Evolutionary conservation across 139 green algal species (phyloP).

Genomic region (Tetraselmis chui): DNA sequence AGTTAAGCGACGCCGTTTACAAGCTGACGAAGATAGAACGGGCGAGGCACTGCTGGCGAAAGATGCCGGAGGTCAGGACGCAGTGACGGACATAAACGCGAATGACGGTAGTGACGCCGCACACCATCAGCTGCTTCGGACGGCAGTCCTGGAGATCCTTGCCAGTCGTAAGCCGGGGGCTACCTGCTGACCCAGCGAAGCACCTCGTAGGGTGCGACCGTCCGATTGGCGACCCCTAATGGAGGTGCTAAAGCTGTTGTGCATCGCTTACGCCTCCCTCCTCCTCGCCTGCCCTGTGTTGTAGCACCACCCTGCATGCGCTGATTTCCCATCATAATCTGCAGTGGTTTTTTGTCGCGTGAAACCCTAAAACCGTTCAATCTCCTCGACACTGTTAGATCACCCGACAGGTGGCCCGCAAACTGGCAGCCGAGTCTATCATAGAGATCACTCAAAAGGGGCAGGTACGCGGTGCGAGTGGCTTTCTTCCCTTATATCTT

Average conservation of each 20-base stretch:
- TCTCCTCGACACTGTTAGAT: background rate
- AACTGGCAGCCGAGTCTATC: slow-evolving; percentile 8
- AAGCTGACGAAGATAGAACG: no score
- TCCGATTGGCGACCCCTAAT: slow-evolving; percentile 29
- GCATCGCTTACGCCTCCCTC: no score
- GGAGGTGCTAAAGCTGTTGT: no score
- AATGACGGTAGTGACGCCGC: no score
- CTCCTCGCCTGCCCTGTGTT: background rate
- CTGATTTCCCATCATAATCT: background rate
- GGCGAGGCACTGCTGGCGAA: no score
- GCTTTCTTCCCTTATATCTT: no score
- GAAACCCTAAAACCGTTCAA: background rate
- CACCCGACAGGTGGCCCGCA: slow-evolving; percentile 19
- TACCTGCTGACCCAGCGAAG: slow-evolving; percentile 41
- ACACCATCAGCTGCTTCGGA: slow-evolving; percentile 18
- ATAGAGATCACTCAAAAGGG: slow-evolving; percentile 41
- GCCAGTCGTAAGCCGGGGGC: slow-evolving; percentile 10
- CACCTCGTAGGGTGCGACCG: slow-evolving; percentile 23
- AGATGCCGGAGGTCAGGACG: no score
- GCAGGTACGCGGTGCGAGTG: no score
- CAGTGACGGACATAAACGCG: no score
- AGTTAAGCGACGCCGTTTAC: no score
- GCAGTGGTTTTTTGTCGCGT: background rate
- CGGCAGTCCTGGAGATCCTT: slow-evolving; percentile 23
- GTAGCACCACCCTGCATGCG: background rate